A percentile compares a stretch with the other conserved stretches of the same genome.
Conservation (phyloP, 202 grass and related monocot species). For the Brachypodium distachyon region DNA sequence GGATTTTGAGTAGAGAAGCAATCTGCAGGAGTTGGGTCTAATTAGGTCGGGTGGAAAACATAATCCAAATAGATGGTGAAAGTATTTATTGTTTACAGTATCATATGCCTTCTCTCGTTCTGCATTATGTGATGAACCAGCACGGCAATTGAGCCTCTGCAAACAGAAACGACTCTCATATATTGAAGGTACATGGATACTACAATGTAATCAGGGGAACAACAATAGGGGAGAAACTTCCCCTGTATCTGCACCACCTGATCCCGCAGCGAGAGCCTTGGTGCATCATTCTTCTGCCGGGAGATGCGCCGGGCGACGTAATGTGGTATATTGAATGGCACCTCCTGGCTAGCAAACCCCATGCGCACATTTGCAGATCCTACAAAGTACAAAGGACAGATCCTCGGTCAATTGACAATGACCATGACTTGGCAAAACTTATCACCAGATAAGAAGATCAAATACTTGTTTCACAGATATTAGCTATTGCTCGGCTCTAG, state of each 20-base stretch:
- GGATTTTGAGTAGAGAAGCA: conserved; percentile 79
- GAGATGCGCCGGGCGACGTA: conserved; percentile 57
- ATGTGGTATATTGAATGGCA: conserved; percentile 76
- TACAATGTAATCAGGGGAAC: not conserved
- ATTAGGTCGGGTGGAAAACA: not conserved
- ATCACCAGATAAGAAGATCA: not conserved
- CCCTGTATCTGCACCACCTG: conserved; percentile 45
- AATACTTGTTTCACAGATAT: not conserved
- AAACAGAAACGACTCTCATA: conserved; percentile 10
- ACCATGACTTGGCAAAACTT: not conserved
- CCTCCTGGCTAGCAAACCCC: conserved; percentile 78
- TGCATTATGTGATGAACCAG: conserved; percentile 37
- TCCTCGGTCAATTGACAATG: not conserved
- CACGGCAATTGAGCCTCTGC: conserved; percentile 62
- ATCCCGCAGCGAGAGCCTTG: conserved; percentile 42
- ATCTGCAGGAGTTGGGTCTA: conserved; percentile 23
- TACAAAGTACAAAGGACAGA: conserved; percentile 12
- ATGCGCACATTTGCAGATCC: conserved; percentile 83
- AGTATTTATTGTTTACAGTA: conserved; percentile 43
- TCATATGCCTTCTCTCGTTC: conserved; percentile 89
- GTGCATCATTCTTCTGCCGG: conserved; percentile 2
- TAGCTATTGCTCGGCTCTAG: not conserved
- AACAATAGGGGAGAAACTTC: not conserved
- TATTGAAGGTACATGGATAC: not conserved
- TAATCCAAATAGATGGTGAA: conserved; percentile 4